Conservation (phyloP, 495 filamentous ascomycete genomes). For the Daldinia loculata region DNA sequence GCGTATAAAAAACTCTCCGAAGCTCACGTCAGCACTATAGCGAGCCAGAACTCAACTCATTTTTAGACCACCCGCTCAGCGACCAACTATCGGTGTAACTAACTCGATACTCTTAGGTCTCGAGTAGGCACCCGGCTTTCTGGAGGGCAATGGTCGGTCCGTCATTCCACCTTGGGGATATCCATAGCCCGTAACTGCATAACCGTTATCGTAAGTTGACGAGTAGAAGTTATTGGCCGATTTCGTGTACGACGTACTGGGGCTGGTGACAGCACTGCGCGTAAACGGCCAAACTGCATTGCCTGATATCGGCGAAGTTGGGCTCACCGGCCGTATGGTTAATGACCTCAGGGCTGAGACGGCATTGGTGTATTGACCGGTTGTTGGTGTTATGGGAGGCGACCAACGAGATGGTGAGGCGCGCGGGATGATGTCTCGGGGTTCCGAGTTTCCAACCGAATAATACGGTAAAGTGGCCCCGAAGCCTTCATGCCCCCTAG, state of each 20-base stretch:
- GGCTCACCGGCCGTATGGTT: constrained; percentile 56
- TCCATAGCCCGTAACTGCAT: constrained; percentile 46
- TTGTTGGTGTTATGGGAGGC: constrained; percentile 53
- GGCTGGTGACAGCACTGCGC: constrained; percentile 56
- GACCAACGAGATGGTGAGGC: constrained; percentile 60
- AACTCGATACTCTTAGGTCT: constrained; percentile 62
- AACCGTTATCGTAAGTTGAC: constrained; percentile 58
- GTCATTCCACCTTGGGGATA: constrained; percentile 42
- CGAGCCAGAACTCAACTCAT: constrained; percentile 19
- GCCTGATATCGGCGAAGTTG: constrained; percentile 52
- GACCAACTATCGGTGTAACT: constrained; percentile 58
- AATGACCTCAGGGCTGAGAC: constrained; percentile 57
- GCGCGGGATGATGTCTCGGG: constrained; percentile 60
- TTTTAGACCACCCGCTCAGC: constrained; percentile 41
- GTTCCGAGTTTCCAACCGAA: constrained; percentile 50
- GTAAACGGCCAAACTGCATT: constrained; percentile 56
- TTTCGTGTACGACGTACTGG: constrained; percentile 56
- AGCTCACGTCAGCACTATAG: constrained; percentile 40
- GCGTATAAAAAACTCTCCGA: constrained; percentile 36
- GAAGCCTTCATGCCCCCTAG: constrained; percentile 36
- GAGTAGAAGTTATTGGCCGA: constrained; percentile 48
- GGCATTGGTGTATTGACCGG: constrained; percentile 49
- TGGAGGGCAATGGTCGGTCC: constrained; percentile 56
- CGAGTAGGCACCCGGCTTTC: constrained; percentile 55
- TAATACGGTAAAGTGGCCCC: constrained; percentile 49